These are phyloP conservation scores for Globisporangium radiosum DNA, from an alignment of 352 stramenopile species.

Conservation along the genomic window DNA sequence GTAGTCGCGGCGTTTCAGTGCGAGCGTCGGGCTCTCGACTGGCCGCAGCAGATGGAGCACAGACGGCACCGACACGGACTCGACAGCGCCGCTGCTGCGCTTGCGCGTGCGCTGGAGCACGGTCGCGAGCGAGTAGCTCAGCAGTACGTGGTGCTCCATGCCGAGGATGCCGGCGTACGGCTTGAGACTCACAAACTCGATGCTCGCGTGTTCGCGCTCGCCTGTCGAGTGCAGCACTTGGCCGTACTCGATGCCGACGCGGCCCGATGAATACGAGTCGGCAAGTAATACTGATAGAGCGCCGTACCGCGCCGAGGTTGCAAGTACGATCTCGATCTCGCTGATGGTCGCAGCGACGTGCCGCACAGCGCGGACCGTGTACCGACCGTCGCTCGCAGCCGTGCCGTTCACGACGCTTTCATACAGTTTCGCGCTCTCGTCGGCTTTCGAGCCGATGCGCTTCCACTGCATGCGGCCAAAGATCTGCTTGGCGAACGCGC, in stretches of 20 bases:
- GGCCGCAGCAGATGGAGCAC: slow-evolving; percentile 59
- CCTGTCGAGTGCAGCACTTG: slow-evolving; percentile 49
- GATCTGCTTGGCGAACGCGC: slow-evolving; percentile 58
- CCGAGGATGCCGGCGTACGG: slow-evolving; percentile 19
- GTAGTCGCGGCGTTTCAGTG: slow-evolving; percentile 30
- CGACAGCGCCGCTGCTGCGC: slow-evolving; percentile 21
- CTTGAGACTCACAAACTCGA: slow-evolving; percentile 47
- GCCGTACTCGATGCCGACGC: slow-evolving; percentile 33
- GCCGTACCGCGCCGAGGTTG: slow-evolving; percentile 24
- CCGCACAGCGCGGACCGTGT: slow-evolving; percentile 53
- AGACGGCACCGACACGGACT: slow-evolving; percentile 37
- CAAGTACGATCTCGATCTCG: slow-evolving; percentile 50
- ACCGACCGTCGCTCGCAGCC: slow-evolving; percentile 8
- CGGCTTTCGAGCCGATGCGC: slow-evolving; percentile 37
- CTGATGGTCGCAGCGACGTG: slow-evolving; percentile 35
- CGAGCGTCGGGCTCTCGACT: slow-evolving; percentile 29
- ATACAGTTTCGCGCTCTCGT: slow-evolving; percentile 57
- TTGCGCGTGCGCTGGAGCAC: slow-evolving; percentile 49
- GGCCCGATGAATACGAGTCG: slow-evolving; percentile 33
- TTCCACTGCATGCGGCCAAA: slow-evolving; percentile 68
- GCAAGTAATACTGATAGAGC: slow-evolving; percentile 38
- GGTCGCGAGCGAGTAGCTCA: slow-evolving; percentile 59
- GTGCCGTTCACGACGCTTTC: slow-evolving; percentile 23
- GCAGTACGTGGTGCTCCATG: slow-evolving; percentile 46
- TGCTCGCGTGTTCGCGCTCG: slow-evolving; percentile 50